Evolutionary conservation across 495 filamentous ascomycete genomes (phyloP).

Genomic region (Hyphodiscus hymeniophilus): DNA sequence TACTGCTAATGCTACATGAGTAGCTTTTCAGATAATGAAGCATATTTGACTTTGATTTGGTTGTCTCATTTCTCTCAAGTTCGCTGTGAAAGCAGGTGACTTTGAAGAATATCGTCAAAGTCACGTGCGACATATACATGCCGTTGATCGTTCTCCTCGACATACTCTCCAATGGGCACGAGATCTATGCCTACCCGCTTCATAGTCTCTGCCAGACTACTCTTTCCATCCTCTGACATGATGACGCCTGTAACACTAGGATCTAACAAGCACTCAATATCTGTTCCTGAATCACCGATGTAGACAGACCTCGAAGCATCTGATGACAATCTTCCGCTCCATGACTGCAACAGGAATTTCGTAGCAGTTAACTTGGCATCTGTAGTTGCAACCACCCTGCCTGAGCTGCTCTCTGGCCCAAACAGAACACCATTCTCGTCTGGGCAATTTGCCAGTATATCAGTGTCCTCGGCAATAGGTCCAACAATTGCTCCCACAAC

Average conservation of each 20-base stretch:
- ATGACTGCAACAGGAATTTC: slow-evolving; percentile 4
- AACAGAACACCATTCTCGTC: slow-evolving; percentile 10
- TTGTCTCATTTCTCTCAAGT: too few relatives aligned
- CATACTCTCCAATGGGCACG: slow-evolving; percentile 6
- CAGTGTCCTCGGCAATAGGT: neutral
- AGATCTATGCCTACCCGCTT: slow-evolving; percentile 6
- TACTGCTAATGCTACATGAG: too few relatives aligned
- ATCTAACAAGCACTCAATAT: slow-evolving; percentile 17
- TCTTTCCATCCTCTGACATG: slow-evolving; percentile 10
- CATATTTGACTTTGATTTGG: too few relatives aligned
- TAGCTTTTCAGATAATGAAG: too few relatives aligned
- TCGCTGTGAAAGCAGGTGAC: neutral
- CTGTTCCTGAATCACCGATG: slow-evolving; percentile 21
- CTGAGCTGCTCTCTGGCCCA: neutral
- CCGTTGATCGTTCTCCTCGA: neutral
- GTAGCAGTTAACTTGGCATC: slow-evolving; percentile 10
- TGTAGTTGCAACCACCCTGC: slow-evolving; percentile 11
- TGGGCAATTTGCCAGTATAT: slow-evolving; percentile 11
- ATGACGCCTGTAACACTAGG: slow-evolving; percentile 9
- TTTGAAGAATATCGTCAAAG: slow-evolving; percentile 13
- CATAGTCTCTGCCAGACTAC: slow-evolving; percentile 7
- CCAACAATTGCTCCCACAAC: slow-evolving; percentile 5
- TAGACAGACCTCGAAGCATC: slow-evolving; percentile 8
- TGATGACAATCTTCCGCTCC: neutral
- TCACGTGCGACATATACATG: slow-evolving; percentile 11